Evolutionary conservation across 2,329 filamentous ascomycete genomes (phyloP), one percentile per base, ranked within the genome.

Genomic region (Penicillium rolfsii): DNA sequence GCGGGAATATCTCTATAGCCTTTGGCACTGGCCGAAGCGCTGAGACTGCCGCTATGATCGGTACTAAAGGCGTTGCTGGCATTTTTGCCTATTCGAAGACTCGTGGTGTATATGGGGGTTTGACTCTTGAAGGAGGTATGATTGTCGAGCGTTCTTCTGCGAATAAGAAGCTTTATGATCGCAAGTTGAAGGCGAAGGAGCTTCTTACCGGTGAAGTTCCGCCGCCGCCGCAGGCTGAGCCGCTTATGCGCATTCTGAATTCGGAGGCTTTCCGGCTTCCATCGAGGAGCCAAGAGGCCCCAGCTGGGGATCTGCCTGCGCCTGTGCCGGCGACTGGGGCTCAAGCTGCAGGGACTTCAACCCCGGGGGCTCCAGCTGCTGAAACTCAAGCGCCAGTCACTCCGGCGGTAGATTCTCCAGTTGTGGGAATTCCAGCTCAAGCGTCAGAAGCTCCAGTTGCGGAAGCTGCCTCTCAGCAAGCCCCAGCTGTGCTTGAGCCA

Each of bases 81-180:
- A 89, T 98, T 56, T 98, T 97, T 82, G 90, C 91, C 70, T 99
- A 98, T 82, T 93, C 89, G 76, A 97, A 97, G 81, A 98, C 94
- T 8, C 97, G 97, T 80, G 95, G 95, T 9, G 79, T 98, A 28
- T 99, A 97, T 71, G 95, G 93, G 2, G 95, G 95, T 69, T 91
- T 97, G 40, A 95, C 90, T 64, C 80, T 98, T 62, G 95, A 99
- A 76, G 94, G 93, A 12, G 93, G 89, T 55, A 90, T 90, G 38
- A 88, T 99, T 65, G 90, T 97, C 64, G 95, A 98, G 80, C 87
- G 94, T 62, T 88, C 91, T 77, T 92, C 97, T 76, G 94, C 94
- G 66, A 98, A 98, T 75, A 89, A 94, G 80, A 96, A 96, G 80
- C 85, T 99, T 59, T 99, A 99, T 76, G 90, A 91, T 60, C 85